A percentile compares a stretch with the other conserved stretches of the same genome.
phyloP scores from a whole-genome alignment of 495 filamentous ascomycete genomes.

The Penicillium odoratum region DNA sequence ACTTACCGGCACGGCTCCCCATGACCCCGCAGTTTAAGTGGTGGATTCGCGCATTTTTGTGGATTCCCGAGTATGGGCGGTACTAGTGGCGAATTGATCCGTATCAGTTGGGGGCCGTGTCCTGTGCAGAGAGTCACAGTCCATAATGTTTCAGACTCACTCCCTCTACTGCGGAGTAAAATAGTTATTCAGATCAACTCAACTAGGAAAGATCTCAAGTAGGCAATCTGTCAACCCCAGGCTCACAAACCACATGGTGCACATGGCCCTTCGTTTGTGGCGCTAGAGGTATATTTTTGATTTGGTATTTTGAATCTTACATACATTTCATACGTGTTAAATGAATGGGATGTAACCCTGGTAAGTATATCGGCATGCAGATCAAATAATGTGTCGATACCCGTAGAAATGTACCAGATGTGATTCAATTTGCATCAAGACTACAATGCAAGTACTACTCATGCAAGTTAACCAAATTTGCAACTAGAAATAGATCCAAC shows the following conservation, averaged over 20 bases:
- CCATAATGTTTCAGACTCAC: not conserved
- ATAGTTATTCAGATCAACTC: not conserved
- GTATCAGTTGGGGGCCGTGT: not conserved
- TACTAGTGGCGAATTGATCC: not conserved
- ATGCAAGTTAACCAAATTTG: too few species aligned
- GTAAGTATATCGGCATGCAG: not conserved
- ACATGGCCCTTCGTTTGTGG: not conserved
- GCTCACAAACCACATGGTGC: not conserved
- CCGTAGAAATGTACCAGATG: too few species aligned
- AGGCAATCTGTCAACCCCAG: not conserved
- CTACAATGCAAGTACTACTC: too few species aligned
- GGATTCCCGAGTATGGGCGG: not conserved
- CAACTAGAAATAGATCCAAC: not conserved
- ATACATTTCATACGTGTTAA: not conserved
- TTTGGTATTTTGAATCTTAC: not conserved
- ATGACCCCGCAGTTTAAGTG: not conserved
- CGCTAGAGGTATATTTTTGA: not conserved
- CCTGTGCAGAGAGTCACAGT: not conserved
- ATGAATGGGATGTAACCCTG: not conserved
- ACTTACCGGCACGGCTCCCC: not conserved
- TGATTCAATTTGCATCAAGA: too few species aligned
- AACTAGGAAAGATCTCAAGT: constrained; percentile 1
- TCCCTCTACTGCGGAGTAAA: not conserved
- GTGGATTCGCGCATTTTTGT: not conserved
- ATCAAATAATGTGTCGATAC: not conserved